These are phyloP conservation scores for Pelargonium fulgidum DNA, from an alignment of 441 rosid genomes.

Conservation along the genomic window DNA sequence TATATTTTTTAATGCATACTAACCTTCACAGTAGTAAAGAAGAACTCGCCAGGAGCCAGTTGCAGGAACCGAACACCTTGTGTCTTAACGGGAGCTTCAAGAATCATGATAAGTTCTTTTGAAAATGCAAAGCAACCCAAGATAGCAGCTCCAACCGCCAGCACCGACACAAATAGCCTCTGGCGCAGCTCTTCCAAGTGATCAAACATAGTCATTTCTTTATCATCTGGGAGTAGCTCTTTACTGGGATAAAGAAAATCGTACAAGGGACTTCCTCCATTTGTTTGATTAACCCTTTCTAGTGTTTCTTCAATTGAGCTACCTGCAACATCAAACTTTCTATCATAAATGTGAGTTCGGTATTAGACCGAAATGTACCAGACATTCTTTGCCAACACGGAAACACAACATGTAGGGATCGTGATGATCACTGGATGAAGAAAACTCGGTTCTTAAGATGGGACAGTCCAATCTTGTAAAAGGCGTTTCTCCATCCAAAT, in stretches of 20 bases:
- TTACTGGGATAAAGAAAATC: slow-evolving; percentile 77
- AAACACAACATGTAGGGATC: not conserved
- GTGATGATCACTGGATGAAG: slow-evolving; percentile 13
- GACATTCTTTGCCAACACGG: not conserved
- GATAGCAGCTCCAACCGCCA: slow-evolving; percentile 89
- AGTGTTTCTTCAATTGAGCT: slow-evolving; percentile 26
- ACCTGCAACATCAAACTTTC: slow-evolving; percentile 29
- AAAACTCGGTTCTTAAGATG: slow-evolving; percentile 8
- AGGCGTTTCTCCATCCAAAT: not conserved
- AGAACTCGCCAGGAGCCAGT: slow-evolving; percentile 93
- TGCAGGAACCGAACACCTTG: slow-evolving; percentile 92
- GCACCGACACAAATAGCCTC: slow-evolving; percentile 74
- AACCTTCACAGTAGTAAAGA: slow-evolving; percentile 94
- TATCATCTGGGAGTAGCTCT: slow-evolving; percentile 90
- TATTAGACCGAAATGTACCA: slow-evolving; percentile 8
- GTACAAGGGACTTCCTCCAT: slow-evolving; percentile 43
- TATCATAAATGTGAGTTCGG: slow-evolving; percentile 17
- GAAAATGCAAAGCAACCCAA: slow-evolving; percentile 88
- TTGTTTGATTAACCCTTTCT: slow-evolving; percentile 33
- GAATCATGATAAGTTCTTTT: slow-evolving; percentile 70
- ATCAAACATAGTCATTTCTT: slow-evolving; percentile 91
- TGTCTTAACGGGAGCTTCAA: slow-evolving; percentile 90
- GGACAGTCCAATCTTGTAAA: not conserved
- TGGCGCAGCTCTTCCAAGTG: slow-evolving; percentile 91
- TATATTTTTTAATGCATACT: slow-evolving; percentile 14